Evolutionary conservation across 73 alveolate species (phyloP).

Genomic region (Symbiodinium pilosum): DNA sequence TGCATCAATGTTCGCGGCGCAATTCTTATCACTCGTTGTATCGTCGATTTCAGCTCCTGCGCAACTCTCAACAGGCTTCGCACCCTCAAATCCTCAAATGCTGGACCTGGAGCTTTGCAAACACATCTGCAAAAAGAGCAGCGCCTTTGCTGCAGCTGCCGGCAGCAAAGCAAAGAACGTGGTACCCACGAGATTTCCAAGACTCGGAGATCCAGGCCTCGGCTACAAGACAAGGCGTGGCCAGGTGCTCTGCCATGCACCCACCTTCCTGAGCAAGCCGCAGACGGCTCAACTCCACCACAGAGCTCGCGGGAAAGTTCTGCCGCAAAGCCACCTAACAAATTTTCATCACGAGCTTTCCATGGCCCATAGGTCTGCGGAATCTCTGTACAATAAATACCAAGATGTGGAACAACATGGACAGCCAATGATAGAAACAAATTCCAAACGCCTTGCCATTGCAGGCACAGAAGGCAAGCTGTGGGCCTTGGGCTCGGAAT

Average conservation of each 20-base stretch:
- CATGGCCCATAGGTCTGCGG: no score
- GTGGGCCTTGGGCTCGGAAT: no score
- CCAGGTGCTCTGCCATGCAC: no score
- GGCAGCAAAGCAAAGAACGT: constrained; percentile 62
- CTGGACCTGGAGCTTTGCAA: neutral
- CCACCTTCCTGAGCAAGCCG: neutral
- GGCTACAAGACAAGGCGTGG: constrained; percentile 4
- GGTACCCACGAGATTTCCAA: constrained; percentile 46
- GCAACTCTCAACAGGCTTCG: neutral
- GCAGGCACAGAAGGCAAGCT: no score
- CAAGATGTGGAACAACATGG: no score
- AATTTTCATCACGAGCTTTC: no score
- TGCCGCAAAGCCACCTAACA: neutral
- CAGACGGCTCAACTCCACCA: neutral
- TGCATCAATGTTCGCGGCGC: no score
- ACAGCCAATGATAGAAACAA: no score
- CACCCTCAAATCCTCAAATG: neutral
- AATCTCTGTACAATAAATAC: no score
- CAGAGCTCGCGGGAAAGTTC: neutral
- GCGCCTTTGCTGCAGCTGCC: constrained; percentile 36
- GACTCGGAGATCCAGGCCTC: constrained; percentile 74
- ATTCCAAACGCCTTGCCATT: no score
- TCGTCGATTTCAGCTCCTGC: neutral
- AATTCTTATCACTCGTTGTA: no score
- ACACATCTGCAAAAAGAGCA: neutral